These are phyloP conservation scores for Haplosporangium sp. DNA, from an alignment of 371 early-diverging fungal genomes.

Conservation along the genomic window DNA sequence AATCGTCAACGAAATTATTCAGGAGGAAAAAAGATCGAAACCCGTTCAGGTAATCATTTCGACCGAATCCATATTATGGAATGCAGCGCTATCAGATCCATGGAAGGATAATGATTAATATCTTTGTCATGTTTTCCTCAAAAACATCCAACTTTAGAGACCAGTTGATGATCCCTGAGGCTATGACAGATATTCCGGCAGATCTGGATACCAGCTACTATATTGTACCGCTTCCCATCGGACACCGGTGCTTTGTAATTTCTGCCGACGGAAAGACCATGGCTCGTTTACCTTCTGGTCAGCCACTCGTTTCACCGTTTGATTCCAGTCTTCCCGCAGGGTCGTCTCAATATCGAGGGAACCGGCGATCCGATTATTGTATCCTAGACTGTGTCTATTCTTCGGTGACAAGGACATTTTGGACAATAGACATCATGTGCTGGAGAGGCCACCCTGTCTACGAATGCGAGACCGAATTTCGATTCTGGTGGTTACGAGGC, in stretches of 20 bases:
- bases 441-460: conserved; percentile 73
- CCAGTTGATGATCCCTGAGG: conserved; percentile 72
- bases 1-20: conserved; percentile 15
- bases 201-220: conserved; percentile 66
- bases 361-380: conserved; percentile 62
- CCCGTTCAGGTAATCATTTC: conserved; percentile 37
- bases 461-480: conserved; percentile 73
- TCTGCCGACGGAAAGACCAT: conserved; percentile 63
- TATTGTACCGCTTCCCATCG: conserved; percentile 65
- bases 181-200: conserved; percentile 62
- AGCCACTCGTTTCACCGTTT: conserved; percentile 57
- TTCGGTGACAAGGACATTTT: conserved; percentile 64
- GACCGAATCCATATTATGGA: not conserved
- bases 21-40: conserved; percentile 33
- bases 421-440: conserved; percentile 72
- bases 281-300: conserved; percentile 48
- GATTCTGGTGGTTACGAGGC: conserved; percentile 73
- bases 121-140: not conserved
- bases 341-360: conserved; percentile 57
- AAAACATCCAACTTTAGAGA: conserved; percentile 45
- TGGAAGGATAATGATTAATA: not conserved
- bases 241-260: conserved; percentile 70
- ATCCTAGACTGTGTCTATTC: conserved; percentile 74
- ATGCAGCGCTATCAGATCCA: not conserved
- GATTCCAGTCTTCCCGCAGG: conserved; percentile 71